Conservation (phyloP, 169 alveolate species). For the Theileria orientalis region DNA sequence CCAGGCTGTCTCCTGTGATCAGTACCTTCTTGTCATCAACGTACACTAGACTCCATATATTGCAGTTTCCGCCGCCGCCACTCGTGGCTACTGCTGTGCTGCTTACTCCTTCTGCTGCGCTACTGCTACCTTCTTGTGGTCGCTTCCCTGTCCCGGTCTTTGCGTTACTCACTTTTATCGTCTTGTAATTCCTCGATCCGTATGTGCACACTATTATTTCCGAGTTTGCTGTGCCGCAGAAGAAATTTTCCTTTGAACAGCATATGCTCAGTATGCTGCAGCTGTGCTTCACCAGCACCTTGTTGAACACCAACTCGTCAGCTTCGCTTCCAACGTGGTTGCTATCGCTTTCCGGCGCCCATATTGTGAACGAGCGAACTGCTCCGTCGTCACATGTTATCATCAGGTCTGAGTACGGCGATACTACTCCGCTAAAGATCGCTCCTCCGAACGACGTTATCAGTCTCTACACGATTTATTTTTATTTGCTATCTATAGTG, state of each 20-base stretch:
- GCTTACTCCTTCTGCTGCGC: background rate
- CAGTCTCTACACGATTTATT: slow-evolving; percentile 14
- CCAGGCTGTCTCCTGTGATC: slow-evolving; percentile 63
- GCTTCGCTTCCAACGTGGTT: slow-evolving; percentile 3
- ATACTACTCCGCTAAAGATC: slow-evolving; percentile 49
- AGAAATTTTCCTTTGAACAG: slow-evolving; percentile 36
- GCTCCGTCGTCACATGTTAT: slow-evolving; percentile 65
- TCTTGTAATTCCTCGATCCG: slow-evolving; percentile 1
- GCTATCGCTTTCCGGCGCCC: too few relatives aligned
- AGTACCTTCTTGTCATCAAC: slow-evolving; percentile 17
- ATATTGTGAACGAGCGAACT: slow-evolving; percentile 43
- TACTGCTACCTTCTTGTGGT: slow-evolving; percentile 21
- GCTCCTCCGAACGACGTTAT: slow-evolving; percentile 68
- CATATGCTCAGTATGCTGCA: slow-evolving; percentile 58
- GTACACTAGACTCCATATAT: slow-evolving; percentile 56
- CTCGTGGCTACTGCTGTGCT: background rate
- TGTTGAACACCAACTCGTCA: slow-evolving; percentile 36
- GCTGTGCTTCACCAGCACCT: slow-evolving; percentile 47
- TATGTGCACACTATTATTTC: slow-evolving; percentile 23
- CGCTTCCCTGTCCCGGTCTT: slow-evolving; percentile 10
- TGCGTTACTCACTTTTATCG: slow-evolving; percentile 25
- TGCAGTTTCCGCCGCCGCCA: slow-evolving; percentile 15
- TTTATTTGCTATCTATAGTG: too few relatives aligned
- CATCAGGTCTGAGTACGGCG: slow-evolving; percentile 15
- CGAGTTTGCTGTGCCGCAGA: slow-evolving; percentile 63